Conservation (phyloP, 129 eudicot genomes). For the Dittrichia graveolens region DNA sequence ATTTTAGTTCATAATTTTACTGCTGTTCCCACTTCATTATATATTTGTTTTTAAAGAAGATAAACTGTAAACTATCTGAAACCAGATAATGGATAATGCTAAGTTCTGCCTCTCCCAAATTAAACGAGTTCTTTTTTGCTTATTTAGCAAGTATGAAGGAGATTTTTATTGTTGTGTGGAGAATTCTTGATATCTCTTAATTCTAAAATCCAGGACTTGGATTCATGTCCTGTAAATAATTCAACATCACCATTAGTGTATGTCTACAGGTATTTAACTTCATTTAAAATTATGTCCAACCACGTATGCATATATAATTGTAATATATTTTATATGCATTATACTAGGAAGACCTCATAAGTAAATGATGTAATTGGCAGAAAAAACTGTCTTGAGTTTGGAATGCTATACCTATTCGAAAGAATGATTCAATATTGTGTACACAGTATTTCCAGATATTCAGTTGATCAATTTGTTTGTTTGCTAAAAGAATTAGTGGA, state of each 20-base stretch:
- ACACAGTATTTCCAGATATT: not conserved
- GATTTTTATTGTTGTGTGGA: not conserved
- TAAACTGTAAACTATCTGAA: conserved; percentile 1
- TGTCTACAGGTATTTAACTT: not conserved
- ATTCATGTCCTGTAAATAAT: not conserved
- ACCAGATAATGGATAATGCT: conserved; percentile 6
- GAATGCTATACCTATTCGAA: not conserved
- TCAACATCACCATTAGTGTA: conserved; percentile 4
- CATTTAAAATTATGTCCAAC: not conserved
- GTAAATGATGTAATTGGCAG: not conserved
- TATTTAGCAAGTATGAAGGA: not conserved
- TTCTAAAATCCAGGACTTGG: no score
- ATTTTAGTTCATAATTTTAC: not conserved
- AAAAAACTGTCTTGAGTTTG: not conserved
- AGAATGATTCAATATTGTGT: not conserved
- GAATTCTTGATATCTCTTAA: no score
- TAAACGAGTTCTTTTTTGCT: not conserved
- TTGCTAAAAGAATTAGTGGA: not conserved
- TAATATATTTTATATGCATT: not conserved
- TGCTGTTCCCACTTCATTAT: not conserved
- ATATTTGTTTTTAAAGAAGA: not conserved
- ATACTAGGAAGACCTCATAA: conserved; percentile 6
- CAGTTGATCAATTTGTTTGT: not conserved
- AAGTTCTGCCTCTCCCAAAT: conserved; percentile 6
- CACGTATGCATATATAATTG: not conserved